Percentiles rank a stretch among this genome's conserved stretches.
These are phyloP conservation scores for Paracorniculantispora psalliotae DNA, from an alignment of 2,329 filamentous ascomycete species.

Conservation along the genomic window DNA sequence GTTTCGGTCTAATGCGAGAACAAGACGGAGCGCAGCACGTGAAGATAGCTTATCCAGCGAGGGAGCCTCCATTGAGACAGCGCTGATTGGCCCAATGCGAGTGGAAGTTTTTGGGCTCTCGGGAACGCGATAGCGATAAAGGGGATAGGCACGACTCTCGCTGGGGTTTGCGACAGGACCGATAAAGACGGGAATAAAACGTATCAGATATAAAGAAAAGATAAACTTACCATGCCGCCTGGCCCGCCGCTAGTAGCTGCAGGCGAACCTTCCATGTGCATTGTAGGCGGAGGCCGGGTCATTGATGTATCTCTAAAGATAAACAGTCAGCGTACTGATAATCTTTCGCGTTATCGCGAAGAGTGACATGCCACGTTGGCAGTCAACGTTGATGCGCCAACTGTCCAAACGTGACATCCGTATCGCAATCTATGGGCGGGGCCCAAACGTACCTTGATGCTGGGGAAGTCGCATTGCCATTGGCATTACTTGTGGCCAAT, in stretches of 20 bases:
- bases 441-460: constrained; percentile 42
- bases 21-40: constrained; percentile 25
- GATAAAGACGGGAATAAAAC: constrained; percentile 10
- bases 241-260: constrained; percentile 36
- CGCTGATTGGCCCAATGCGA: constrained; percentile 12
- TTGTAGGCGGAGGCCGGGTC: constrained; percentile 14
- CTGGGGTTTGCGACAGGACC: background rate
- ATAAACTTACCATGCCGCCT: constrained; percentile 36
- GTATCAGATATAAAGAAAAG: constrained; percentile 13
- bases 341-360: constrained; percentile 9
- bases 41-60: constrained; percentile 20
- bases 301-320: constrained; percentile 12
- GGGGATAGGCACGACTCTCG: background rate
- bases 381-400: background rate
- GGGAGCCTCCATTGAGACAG: background rate
- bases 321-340: constrained; percentile 8
- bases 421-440: background rate
- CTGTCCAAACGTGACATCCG: background rate
- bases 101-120: background rate
- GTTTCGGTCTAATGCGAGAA: constrained; percentile 3
- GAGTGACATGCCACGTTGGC: constrained; percentile 13
- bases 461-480: constrained; percentile 35
- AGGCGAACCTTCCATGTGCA: constrained; percentile 25
- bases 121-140: constrained; percentile 15
- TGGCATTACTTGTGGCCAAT: constrained; percentile 33